These are phyloP conservation scores for Aspergillus bertholletiae DNA, from an alignment of 495 filamentous ascomycete species.

Conservation along the genomic window DNA sequence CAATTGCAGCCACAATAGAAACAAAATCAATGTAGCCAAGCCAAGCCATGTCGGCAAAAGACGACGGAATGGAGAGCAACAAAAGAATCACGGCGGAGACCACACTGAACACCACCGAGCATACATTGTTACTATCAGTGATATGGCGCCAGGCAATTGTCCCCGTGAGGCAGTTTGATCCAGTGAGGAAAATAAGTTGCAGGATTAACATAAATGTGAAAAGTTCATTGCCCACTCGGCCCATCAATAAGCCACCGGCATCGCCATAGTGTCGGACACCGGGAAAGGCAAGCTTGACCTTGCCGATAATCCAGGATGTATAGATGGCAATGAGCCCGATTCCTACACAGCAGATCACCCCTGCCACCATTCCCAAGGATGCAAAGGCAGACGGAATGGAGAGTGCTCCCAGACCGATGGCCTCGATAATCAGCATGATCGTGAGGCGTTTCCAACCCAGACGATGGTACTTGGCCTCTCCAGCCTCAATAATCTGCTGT, in stretches of 20 bases:
- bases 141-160: slow-evolving; percentile 63
- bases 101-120: slow-evolving; percentile 59
- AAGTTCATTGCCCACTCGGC: slow-evolving; percentile 55
- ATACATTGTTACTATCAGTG: slow-evolving; percentile 48
- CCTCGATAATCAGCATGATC: slow-evolving; percentile 55
- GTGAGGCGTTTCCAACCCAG: slow-evolving; percentile 38
- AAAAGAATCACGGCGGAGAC: slow-evolving; percentile 59
- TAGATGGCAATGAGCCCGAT: slow-evolving; percentile 66
- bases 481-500: not conserved
- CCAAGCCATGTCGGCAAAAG: slow-evolving; percentile 53
- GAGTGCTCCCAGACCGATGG: slow-evolving; percentile 58
- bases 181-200: slow-evolving; percentile 63
- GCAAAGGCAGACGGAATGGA: slow-evolving; percentile 57
- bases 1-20: slow-evolving; percentile 63
- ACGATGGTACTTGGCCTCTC: slow-evolving; percentile 21
- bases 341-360: slow-evolving; percentile 48
- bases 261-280: slow-evolving; percentile 63
- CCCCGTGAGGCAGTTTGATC: slow-evolving; percentile 67
- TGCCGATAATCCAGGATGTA: slow-evolving; percentile 66
- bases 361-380: slow-evolving; percentile 55
- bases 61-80: slow-evolving; percentile 55
- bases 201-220: slow-evolving; percentile 54
- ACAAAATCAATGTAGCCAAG: slow-evolving; percentile 58
- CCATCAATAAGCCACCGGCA: slow-evolving; percentile 57
- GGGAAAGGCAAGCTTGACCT: slow-evolving; percentile 64